A percentile compares a stretch with the other conserved stretches of the same genome.
phyloP scores from a whole-genome alignment of 192 early-diverging fungal species.

The Backusella tuberculispora region DNA sequence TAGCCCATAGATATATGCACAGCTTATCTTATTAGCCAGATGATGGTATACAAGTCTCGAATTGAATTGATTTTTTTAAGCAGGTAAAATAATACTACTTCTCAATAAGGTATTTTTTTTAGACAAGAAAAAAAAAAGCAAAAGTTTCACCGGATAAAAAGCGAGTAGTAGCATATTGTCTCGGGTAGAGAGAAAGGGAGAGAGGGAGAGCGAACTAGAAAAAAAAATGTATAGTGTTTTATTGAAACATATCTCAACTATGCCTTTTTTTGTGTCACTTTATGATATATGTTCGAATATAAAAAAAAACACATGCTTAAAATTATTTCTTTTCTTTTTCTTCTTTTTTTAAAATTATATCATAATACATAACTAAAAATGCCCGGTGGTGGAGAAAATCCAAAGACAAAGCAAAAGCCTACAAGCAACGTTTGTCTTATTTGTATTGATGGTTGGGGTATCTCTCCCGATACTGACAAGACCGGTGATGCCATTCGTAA shows the following conservation, averaged over 20 bases:
- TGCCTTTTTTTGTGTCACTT: neutral
- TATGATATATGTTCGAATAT: too few relatives aligned
- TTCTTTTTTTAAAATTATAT: constrained; percentile 32
- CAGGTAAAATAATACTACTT: too few relatives aligned
- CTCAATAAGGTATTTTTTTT: too few relatives aligned
- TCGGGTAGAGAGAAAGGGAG: neutral
- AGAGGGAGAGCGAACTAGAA: neutral
- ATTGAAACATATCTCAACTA: too few relatives aligned
- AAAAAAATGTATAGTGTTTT: neutral
- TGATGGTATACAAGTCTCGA: too few relatives aligned
- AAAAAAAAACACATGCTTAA: neutral
- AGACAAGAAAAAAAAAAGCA: neutral
- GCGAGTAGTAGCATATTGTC: too few relatives aligned
- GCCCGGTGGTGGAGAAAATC: constrained; percentile 43
- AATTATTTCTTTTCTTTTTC: neutral
- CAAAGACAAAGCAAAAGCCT: constrained; percentile 29
- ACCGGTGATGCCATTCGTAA: constrained; percentile 92
- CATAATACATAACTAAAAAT: constrained; percentile 20
- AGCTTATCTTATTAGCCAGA: too few relatives aligned
- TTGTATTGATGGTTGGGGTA: constrained; percentile 98
- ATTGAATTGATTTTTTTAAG: too few relatives aligned
- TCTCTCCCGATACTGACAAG: constrained; percentile 67
- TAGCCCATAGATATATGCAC: too few relatives aligned
- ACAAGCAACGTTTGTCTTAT: constrained; percentile 82
- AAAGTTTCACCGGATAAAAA: too few relatives aligned